Evolutionary conservation across 1,139 yeast genomes (phyloP).

Genomic region (Neolecta irregularis): DNA sequence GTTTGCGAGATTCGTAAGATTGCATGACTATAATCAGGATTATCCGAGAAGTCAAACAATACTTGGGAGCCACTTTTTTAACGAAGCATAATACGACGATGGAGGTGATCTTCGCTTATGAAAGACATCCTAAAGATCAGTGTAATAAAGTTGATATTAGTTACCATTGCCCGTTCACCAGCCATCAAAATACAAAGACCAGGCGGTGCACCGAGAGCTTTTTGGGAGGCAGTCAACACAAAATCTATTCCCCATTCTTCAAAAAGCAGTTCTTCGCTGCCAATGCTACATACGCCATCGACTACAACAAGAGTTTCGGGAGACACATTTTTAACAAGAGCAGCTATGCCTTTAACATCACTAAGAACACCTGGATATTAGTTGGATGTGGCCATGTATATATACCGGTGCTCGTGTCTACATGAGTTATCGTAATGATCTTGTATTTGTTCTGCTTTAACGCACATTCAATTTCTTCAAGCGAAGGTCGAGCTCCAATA

Average conservation of each 20-base stretch:
- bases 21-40: too few species aligned
- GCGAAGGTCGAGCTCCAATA: constrained; percentile 57
- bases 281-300: constrained; percentile 91
- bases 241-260: constrained; percentile 84
- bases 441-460: constrained; percentile 41
- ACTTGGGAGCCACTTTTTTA: constrained; percentile 79
- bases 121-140: too few species aligned
- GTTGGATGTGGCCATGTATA: too few species aligned
- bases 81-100: constrained; percentile 54
- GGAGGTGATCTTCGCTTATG: constrained; percentile 35
- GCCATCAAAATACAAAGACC: constrained; percentile 72
- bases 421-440: constrained; percentile 78
- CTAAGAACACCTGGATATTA: too few species aligned
- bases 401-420: constrained; percentile 95
- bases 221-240: constrained; percentile 83
- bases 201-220: constrained; percentile 89
- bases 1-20: constrained; percentile 68
- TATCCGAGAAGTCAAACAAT: too few species aligned
- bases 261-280: constrained; percentile 71
- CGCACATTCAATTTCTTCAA: constrained; percentile 38
- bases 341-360: constrained; percentile 51
- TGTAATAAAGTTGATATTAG: too few species aligned
- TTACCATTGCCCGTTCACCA: constrained; percentile 62
- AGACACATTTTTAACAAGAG: constrained; percentile 42
- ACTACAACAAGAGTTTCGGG: constrained; percentile 76